Evolutionary conservation across 2,329 filamentous ascomycete species (phyloP).

Genomic region (Ampelomyces quisqualis): DNA sequence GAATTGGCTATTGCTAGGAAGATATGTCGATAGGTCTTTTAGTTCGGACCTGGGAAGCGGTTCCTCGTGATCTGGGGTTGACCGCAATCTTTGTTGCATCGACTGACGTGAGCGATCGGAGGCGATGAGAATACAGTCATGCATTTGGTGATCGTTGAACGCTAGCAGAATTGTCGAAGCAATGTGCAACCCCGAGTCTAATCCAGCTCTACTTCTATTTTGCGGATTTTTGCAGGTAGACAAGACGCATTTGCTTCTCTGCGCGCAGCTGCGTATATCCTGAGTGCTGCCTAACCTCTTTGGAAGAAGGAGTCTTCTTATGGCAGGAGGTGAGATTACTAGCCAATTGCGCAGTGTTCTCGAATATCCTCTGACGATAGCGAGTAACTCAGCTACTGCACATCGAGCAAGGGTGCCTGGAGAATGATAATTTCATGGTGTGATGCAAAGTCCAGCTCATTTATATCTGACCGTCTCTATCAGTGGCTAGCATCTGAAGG

Average conservation of each 20-base stretch:
- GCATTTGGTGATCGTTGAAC: conserved; percentile 5
- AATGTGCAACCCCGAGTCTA: neutral
- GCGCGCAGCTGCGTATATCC: too few species aligned
- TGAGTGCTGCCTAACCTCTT: too few species aligned
- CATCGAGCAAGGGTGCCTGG: neutral
- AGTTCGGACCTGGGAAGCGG: neutral
- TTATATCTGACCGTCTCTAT: neutral
- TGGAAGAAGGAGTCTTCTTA: too few species aligned
- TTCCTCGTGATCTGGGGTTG: too few species aligned
- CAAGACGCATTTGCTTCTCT: neutral
- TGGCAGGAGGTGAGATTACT: too few species aligned
- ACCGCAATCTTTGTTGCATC: neutral
- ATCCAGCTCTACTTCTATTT: neutral
- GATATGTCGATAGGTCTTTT: neutral
- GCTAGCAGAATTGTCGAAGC: conserved; percentile 8
- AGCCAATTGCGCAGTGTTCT: too few species aligned
- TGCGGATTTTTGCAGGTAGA: neutral
- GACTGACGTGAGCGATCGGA: conserved; percentile 1
- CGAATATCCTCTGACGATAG: too few species aligned
- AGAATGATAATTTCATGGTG: too few species aligned
- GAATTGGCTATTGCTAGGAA: too few species aligned
- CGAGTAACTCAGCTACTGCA: too few species aligned
- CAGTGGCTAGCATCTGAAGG: conserved; percentile 44
- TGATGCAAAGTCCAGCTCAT: neutral
- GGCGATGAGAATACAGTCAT: conserved; percentile 3